Evolutionary conservation across 1,139 yeast species (phyloP), one percentile per base, ranked within the genome.

Genomic region (Nakaseomyces glabratus): DNA sequence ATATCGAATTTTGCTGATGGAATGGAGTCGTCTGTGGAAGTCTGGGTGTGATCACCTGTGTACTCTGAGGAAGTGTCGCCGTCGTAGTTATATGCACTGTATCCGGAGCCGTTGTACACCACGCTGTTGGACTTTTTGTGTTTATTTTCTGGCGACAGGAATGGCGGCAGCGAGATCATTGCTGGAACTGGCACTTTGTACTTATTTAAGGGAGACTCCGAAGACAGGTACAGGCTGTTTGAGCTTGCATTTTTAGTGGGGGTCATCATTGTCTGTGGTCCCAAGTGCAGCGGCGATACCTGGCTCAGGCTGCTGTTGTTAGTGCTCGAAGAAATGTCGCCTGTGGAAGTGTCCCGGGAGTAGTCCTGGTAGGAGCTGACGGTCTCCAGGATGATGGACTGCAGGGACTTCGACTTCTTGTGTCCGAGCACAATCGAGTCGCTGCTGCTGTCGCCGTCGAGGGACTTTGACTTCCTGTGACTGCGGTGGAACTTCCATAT

Each of bases 131-230:
- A 45, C 10, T 38, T 29, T 28, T 43, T 51, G 6, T 42, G 18
- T 36, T 48, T 53, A 40, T 60, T 60, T 25, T 39, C 39, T 6
- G 63, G 61, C 1, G 65, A 60, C 12, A 62, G 36, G 20, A 41
- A 46, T 6, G 65, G 65, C 9, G 66, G 66, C 6, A 61, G 39
- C 2, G 46, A 37, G 4, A 57, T 47, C 35, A 60, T 60, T 12
- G 59, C 46, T 4, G 66, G 66, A 1, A 62, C 50, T 2, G 66
- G 59, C 2, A 60, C 45, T 7, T 45, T 42, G 23, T 50, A 51
- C 11, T 42, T 41, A 38, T 60, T 62, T 26, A 62, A 36, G 6
- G 62, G 58, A 0, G 65, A 57, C 26, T 56, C 53, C 2, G 63
- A 52, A 7, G 59, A 47, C 11, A 62, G 37, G 34, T 55, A 60